These are phyloP conservation scores for Ambrosia artemisiifolia DNA, from an alignment of 129 eudicot species.

Conservation along the genomic window DNA sequence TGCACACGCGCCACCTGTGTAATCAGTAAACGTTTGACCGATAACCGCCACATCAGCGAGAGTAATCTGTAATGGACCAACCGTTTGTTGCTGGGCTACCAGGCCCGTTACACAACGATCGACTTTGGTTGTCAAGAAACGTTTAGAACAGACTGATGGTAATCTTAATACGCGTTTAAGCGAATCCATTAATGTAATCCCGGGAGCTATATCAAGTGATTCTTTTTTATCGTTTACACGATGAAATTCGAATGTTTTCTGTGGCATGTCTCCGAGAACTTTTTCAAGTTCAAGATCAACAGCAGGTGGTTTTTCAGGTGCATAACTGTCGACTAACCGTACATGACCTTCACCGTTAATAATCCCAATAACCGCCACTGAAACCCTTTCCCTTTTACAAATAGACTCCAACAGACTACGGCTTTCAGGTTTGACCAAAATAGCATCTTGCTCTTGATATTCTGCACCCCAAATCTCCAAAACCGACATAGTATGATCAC, in stretches of 20 bases:
- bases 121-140: constrained; percentile 83
- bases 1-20: constrained; percentile 94
- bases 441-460: constrained; percentile 97
- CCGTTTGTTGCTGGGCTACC: constrained; percentile 96
- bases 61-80: constrained; percentile 85
- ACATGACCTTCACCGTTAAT: constrained; percentile 71
- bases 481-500: constrained; percentile 90
- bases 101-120: constrained; percentile 97
- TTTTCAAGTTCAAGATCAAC: constrained; percentile 92
- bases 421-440: constrained; percentile 74
- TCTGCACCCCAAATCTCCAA: constrained; percentile 99
- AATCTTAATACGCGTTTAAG: constrained; percentile 78
- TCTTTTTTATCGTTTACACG: constrained; percentile 44
- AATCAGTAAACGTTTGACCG: constrained; percentile 70
- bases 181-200: constrained; percentile 60
- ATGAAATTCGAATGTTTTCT: constrained; percentile 75
- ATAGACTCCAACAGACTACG: constrained; percentile 61
- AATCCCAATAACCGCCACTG: constrained; percentile 86
- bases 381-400: constrained; percentile 80
- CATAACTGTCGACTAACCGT: constrained; percentile 57
- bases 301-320: constrained; percentile 67
- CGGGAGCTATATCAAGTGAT: constrained; percentile 86
- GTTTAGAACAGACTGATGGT: constrained; percentile 81
- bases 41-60: constrained; percentile 95
- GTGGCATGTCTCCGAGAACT: constrained; percentile 94